Evolutionary conservation across 1,284 basidiomycete species (phyloP), one percentile per base, ranked within the genome.

Genomic region (Xerocomus amazonicus): DNA sequence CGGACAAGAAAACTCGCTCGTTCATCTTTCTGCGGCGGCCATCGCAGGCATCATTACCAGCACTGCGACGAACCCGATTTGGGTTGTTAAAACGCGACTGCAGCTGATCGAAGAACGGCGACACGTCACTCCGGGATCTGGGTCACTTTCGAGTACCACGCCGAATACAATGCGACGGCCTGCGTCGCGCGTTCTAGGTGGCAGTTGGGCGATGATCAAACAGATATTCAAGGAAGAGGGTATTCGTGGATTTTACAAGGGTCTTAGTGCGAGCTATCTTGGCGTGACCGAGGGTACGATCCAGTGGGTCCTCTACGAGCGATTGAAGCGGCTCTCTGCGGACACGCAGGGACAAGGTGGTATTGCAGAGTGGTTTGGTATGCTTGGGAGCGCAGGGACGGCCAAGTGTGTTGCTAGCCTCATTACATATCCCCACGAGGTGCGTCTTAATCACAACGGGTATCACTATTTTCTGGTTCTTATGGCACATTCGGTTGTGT

Each of bases 381-480:
- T 95, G 80, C 73, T 97, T 9, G 90, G 85, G 2, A 94, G 94
- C 37, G 94, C 95, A 0, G 97, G 96, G 3, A 84, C 85, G 16
- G 94, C 97, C 6, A 99, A 99, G 71, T 86, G 91, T 59, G 84
- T 97, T 13, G 95, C 95, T 0, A 93, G 85, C 58, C 70, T 97
- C 43, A 92, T 97, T 62, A 97, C 95, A 2, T 98, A 98, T 73
- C 95, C 95, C 37, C 95, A 98, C 63, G 95, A 98, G 78, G 95
- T 92, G 48, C 45, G 75, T 54, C 17, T 26, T 6, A 10, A 28
- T 31, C 32, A 10, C 32, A 28, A 13, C 26, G 6, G 19, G 13
- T 12, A 10, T 49, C n/a, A 14, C 26, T 27, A 33, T 14, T 17
- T 31, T 26, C 36, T 2, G 9, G 10, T 46, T 34, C 43, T 51